Base-by-base conservation (phyloP, 495 filamentous ascomycete genomes). In the Geopyxis carbonaria region DNA sequence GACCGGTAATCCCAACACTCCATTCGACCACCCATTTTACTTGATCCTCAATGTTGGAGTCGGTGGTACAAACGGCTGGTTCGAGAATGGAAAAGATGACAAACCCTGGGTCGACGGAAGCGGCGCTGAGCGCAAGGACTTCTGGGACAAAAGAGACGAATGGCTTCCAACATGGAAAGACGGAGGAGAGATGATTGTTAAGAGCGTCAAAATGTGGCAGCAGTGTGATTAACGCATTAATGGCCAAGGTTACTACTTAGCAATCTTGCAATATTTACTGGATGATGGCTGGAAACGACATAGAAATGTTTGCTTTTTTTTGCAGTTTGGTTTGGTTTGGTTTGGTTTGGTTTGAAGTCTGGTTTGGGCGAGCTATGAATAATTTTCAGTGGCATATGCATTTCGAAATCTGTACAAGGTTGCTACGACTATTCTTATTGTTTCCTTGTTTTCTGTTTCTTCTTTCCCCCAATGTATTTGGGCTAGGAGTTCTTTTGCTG, bases 1-100 rank as follows among this genome's bases (percentile, higher is more conserved):
- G 35, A 80, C 74, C 2, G 72, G 70, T 24, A 60, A 62, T 15
- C 45, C 64, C 15, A 66, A 71, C 45, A 78, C 81, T 0, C 82
- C 82, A 0, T 91, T 91, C 50, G 82, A 91, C 53, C 68, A 83
- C 47, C 59, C 66, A 15, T 91, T 91, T 53, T 89, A 80, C 44
- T 65, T 91, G 14, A 80, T 91, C 38, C 48, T 91, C 35, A 84
- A 86, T 47, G 65, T 91, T 5, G 83, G 73, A 20, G 81, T 91
- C 34, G 82, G 82, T 13, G 72, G 74, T 34, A 86, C 78, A 8
- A 89, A 86, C 45, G 81, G 80, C 14, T 89, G 78, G 78, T 91
- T 87, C 53, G 57, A 78, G 50, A 77, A 91, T 55, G 69, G 70
- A 5, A 56, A 61, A 38, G 62, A 61, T 36, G 70, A 67, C 16